Conservation (phyloP, 2,329 filamentous ascomycete species). For the Exophiala xenobiotica region DNA sequence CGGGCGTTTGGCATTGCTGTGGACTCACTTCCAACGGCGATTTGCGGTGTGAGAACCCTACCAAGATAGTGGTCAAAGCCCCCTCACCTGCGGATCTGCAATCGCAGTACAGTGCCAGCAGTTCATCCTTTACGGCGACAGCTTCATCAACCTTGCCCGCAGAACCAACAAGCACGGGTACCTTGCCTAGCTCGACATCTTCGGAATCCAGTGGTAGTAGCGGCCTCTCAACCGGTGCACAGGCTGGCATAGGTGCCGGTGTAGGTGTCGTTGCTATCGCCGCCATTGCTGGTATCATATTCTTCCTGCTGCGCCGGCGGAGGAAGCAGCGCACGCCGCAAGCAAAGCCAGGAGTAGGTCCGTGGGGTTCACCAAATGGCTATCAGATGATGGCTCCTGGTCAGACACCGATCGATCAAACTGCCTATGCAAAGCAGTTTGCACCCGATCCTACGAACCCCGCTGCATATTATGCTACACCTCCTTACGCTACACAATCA, state of each 20-base stretch:
- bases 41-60: neutral
- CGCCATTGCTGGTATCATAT: neutral
- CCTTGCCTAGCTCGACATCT: neutral
- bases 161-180: neutral
- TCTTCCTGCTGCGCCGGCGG: constrained; percentile 4
- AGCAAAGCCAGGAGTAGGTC: neutral
- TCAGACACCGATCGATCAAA: neutral
- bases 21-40: neutral
- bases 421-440: too few species aligned
- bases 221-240: constrained; percentile 8
- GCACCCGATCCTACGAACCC: too few species aligned
- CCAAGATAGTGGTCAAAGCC: neutral
- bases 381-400: neutral
- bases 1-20: neutral
- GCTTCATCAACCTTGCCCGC: neutral
- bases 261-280: neutral
- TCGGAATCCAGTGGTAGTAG: neutral
- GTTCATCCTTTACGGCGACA: neutral
- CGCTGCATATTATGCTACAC: too few species aligned
- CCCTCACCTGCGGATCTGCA: neutral
- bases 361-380: neutral
- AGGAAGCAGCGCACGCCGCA: neutral
- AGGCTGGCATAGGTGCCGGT: constrained; percentile 4
- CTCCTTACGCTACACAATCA: neutral
- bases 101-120: neutral